Evolutionary conservation across 805 yeast species (phyloP), one percentile per base, ranked within the genome.

Genomic region (Sungouiozyma ichnusensis): DNA sequence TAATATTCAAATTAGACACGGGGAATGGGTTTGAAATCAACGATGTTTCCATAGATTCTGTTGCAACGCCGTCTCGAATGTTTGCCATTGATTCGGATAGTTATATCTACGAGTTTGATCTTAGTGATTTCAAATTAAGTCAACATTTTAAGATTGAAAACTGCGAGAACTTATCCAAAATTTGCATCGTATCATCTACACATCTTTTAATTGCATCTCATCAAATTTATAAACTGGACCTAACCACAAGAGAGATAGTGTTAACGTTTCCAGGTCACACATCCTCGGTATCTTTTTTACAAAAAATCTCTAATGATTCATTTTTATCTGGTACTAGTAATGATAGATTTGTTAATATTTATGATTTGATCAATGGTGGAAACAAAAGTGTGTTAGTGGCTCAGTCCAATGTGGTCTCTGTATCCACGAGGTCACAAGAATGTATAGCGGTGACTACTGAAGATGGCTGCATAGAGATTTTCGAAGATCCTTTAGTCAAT

Each of bases 281-380:
- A 24, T 72, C 83, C 16, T 80, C 86, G 3, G 72, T 85, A 34
- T 61, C 76, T 11, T 61, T 80, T 9, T 43, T 71, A 32, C 63
- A 71, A 4, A 55, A 70, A 16, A 24, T 59, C 31, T 46, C 53
- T 7, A 36, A 59, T 17, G 63, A 72, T 37, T 65, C 64, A 37
- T 76, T 86, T 51, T 60, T 84, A 35, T 79, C 92, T 1, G 73
- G 81, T 40, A 94, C 96, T 1, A 67, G 67, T 31, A 80, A 79
- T 46, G 97, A 88, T 60, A 73, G 97, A 50, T 86, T 85, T 58
- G 71, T 87, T 49, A 85, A 85, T 57, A 66, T 83, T 32, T 79
- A 81, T 55, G 62, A 67, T 27, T 62, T 65, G 37, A 37, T 45
- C 3, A 42, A 57, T 3, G 57, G 66, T n/a, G 55, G 63, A 20